Conservation (phyloP, 129 eudicot species). For the Artemisia argyi region DNA sequence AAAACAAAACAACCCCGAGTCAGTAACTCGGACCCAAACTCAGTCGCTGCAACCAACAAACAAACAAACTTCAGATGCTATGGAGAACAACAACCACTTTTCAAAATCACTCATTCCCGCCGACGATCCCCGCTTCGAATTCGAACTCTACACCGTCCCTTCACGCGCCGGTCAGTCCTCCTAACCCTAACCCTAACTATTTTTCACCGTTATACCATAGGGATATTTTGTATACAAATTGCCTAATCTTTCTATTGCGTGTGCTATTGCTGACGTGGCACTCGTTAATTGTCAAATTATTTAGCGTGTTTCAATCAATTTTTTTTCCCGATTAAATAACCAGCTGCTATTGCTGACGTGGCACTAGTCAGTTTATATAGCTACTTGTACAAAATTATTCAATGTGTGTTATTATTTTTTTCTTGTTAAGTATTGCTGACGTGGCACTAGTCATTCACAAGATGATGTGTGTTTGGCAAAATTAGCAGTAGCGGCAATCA, state of each 20-base stretch:
- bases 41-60: slow-evolving; percentile 34
- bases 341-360: background rate
- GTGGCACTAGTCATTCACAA: too few species aligned
- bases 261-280: background rate
- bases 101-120: slow-evolving; percentile 55
- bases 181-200: slow-evolving; percentile 55
- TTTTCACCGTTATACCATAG: too few species aligned
- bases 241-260: background rate
- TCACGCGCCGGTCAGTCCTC: slow-evolving; percentile 62
- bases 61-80: too few species aligned
- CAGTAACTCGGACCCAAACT: slow-evolving; percentile 29
- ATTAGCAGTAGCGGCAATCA: too few species aligned
- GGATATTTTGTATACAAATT: too few species aligned
- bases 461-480: too few species aligned
- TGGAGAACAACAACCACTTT: slow-evolving; percentile 59
- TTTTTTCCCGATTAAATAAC: too few species aligned
- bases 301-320: too few species aligned
- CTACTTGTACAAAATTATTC: too few species aligned
- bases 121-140: slow-evolving; percentile 47
- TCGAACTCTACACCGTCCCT: slow-evolving; percentile 94
- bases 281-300: too few species aligned
- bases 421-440: too few species aligned
- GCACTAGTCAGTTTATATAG: background rate
- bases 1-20: background rate
- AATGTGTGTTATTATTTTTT: too few species aligned